Evolutionary conservation across 305 asterid genomes (phyloP).

Genomic region (Solanum chacoense): DNA sequence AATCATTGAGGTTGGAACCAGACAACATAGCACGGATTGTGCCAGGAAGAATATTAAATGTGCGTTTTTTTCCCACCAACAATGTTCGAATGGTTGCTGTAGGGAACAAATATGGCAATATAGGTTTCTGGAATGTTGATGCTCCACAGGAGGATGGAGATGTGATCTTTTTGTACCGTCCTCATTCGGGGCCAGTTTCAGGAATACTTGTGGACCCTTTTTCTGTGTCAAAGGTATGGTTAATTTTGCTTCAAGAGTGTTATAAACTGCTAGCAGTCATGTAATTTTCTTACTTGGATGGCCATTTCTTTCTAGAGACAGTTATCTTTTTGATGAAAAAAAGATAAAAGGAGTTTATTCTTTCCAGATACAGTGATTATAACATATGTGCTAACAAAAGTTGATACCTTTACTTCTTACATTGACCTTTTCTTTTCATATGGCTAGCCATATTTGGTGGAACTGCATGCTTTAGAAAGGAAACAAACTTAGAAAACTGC

Average conservation of each 20-base stretch:
- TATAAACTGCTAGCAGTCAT: background rate
- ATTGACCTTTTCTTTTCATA: background rate
- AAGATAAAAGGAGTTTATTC: background rate
- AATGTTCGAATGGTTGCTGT: slow-evolving; percentile 52
- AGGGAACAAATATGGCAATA: slow-evolving; percentile 72
- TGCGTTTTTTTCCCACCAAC: slow-evolving; percentile 51
- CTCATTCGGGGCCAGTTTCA: slow-evolving; percentile 71
- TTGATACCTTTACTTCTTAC: background rate
- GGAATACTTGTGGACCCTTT: slow-evolving; percentile 52
- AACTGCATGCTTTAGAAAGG: background rate
- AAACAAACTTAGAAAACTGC: background rate
- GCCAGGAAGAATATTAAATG: slow-evolving; percentile 51
- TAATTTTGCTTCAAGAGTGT: background rate
- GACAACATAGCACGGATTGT: slow-evolving; percentile 66
- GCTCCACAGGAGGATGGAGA: slow-evolving; percentile 42
- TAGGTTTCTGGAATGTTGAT: slow-evolving; percentile 77
- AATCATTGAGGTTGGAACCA: slow-evolving; percentile 39
- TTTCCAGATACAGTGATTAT: background rate
- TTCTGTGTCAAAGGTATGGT: slow-evolving; percentile 54
- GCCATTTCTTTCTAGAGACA: background rate
- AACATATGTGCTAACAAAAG: background rate
- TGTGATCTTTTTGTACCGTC: slow-evolving; percentile 59
- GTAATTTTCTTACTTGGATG: background rate
- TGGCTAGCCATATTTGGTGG: background rate
- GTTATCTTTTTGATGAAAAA: background rate